phyloP scores from a whole-genome alignment of 805 yeast genomes.

The Teunomyces atbi region DNA sequence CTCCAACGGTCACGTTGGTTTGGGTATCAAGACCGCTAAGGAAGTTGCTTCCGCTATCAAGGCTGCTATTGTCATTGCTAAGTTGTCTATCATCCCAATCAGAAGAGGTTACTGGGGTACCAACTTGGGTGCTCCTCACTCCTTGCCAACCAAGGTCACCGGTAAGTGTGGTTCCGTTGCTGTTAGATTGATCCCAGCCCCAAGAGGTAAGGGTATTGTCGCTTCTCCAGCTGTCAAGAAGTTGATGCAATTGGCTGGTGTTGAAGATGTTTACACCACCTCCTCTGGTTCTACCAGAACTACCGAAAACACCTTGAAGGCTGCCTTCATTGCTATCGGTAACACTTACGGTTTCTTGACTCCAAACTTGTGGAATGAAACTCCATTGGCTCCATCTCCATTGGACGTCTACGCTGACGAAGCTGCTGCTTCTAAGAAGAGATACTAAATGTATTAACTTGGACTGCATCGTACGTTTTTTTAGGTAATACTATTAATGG shows the following conservation, averaged over 20 bases:
- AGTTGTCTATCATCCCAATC: slow-evolving; percentile 97
- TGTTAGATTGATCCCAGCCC: slow-evolving; percentile 99
- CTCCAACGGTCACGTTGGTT: slow-evolving; percentile 99
- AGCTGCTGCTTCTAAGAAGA: slow-evolving; percentile 72
- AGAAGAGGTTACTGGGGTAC: slow-evolving; percentile 99
- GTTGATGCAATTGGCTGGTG: slow-evolving; percentile 98
- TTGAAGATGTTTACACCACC: slow-evolving; percentile 98
- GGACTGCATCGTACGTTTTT: background rate
- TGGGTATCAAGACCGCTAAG: slow-evolving; percentile 99
- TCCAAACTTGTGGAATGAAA: slow-evolving; percentile 96
- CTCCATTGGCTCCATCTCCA: slow-evolving; percentile 85
- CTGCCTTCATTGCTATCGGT: slow-evolving; percentile 98
- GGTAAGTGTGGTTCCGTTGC: slow-evolving; percentile 99
- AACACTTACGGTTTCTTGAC: slow-evolving; percentile 99
- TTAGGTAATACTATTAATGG: background rate
- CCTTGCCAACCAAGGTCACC: slow-evolving; percentile 95
- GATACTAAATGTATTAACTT: slow-evolving; percentile 49
- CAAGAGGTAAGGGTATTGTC: slow-evolving; percentile 99
- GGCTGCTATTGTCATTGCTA: slow-evolving; percentile 99
- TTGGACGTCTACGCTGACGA: slow-evolving; percentile 91
- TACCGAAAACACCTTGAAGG: slow-evolving; percentile 99
- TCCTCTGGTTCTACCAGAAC: slow-evolving; percentile 99
- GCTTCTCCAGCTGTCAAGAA: slow-evolving; percentile 99
- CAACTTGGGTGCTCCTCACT: slow-evolving; percentile 99
- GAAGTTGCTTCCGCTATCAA: slow-evolving; percentile 99